phyloP scores from a whole-genome alignment of 768 basidiomycete species.

The Termitomyces eurrhizus region DNA sequence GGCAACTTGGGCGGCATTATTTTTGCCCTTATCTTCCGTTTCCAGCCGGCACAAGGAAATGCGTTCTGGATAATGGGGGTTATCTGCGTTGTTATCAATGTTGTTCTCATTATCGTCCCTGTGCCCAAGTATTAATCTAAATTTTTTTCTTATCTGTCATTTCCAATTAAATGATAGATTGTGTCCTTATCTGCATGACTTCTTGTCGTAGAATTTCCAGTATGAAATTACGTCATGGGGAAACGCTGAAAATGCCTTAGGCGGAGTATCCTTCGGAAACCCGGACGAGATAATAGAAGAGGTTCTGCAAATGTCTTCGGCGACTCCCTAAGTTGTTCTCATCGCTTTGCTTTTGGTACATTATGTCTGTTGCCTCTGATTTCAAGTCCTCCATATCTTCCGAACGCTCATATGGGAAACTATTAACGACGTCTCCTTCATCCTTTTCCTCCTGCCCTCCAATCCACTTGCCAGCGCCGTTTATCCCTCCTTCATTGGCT shows the following conservation, averaged over 20 bases:
- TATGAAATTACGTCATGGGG: not conserved
- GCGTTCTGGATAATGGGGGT: constrained; percentile 46
- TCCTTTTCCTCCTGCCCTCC: not conserved
- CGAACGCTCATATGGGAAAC: not conserved
- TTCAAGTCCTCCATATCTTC: not conserved
- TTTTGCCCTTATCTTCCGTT: constrained; percentile 46
- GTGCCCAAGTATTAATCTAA: constrained; percentile 21
- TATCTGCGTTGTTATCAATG: constrained; percentile 32
- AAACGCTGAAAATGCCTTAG: not conserved
- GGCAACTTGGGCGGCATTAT: constrained; percentile 43
- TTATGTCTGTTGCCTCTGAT: not conserved
- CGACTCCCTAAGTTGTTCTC: not conserved
- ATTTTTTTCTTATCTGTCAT: not conserved
- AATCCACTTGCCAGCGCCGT: not conserved
- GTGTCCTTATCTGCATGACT: not conserved
- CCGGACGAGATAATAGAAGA: not conserved
- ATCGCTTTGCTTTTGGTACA: not conserved
- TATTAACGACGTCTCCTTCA: not conserved
- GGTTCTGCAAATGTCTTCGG: not conserved
- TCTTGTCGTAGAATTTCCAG: not conserved
- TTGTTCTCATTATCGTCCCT: constrained; percentile 19
- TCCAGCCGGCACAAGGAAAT: constrained; percentile 35
- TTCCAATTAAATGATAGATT: not conserved
- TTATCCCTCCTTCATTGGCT: constrained; percentile 8
- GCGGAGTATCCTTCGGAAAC: not conserved